Evolutionary conservation across 495 filamentous ascomycete species (phyloP).

Genomic region (Podospora anserina): DNA sequence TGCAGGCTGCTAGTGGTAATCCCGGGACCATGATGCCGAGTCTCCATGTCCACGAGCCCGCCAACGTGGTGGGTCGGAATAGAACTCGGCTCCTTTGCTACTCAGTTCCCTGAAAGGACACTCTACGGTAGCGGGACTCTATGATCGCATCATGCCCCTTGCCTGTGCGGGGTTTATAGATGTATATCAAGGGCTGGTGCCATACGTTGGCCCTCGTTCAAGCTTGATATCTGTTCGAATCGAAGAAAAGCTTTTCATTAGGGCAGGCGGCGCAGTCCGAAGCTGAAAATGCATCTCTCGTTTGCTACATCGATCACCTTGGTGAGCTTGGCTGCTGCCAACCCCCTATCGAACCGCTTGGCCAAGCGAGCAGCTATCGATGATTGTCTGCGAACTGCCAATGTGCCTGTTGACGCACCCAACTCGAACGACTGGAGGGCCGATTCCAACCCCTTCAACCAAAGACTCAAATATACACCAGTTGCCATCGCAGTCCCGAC

Average conservation of each 20-base stretch:
- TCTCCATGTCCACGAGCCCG: slow-evolving; percentile 18
- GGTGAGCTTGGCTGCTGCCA: slow-evolving; percentile 21
- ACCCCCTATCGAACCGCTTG: slow-evolving; percentile 13
- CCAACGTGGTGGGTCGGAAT: slow-evolving; percentile 4
- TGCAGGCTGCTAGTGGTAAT: slow-evolving; percentile 25
- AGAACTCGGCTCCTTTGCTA: background rate
- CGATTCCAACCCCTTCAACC: slow-evolving; percentile 43
- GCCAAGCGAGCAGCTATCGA: slow-evolving; percentile 36
- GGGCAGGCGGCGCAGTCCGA: background rate
- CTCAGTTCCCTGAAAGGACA: background rate
- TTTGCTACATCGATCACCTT: slow-evolving; percentile 17
- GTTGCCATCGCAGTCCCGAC: slow-evolving; percentile 43
- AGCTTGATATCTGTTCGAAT: slow-evolving; percentile 1
- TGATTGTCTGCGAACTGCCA: slow-evolving; percentile 39
- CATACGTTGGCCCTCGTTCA: background rate
- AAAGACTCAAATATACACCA: slow-evolving; percentile 37
- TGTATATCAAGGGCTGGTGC: slow-evolving; percentile 2
- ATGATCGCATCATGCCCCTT: background rate
- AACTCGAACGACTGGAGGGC: slow-evolving; percentile 39
- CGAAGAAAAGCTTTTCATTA: background rate
- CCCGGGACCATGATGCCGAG: slow-evolving; percentile 22
- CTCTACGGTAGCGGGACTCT: background rate
- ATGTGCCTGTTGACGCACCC: slow-evolving; percentile 32
- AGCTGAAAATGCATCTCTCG: slow-evolving; percentile 18
- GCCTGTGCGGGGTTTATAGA: background rate